Evolutionary conservation across 306 rosid species (phyloP).

Genomic region (Spatholobus suberectus): DNA sequence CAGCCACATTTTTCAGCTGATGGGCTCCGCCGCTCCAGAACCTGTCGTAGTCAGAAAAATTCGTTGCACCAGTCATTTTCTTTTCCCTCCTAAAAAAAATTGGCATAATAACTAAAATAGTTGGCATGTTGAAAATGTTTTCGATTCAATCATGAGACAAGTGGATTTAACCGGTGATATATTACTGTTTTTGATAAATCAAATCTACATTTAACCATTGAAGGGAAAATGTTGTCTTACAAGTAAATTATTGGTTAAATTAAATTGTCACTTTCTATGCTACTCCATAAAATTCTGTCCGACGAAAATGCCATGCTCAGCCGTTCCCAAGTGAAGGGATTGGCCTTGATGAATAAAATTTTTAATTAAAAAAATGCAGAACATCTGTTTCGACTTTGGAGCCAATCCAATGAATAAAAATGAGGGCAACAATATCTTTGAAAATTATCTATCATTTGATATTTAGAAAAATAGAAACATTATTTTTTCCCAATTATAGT

Average conservation of each 20-base stretch:
- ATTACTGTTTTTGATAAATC: background rate
- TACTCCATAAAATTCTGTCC: background rate
- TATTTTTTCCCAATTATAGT: background rate
- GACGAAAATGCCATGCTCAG: background rate
- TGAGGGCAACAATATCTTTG: no score
- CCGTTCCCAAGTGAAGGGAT: background rate
- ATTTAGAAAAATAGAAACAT: background rate
- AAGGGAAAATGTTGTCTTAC: background rate
- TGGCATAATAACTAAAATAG: background rate
- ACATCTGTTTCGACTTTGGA: background rate
- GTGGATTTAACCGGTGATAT: background rate
- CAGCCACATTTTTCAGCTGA: background rate
- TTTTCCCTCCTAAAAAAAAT: background rate
- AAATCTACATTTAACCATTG: background rate
- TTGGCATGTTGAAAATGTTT: background rate
- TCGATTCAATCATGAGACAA: background rate
- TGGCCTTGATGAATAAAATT: background rate
- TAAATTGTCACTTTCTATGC: conserved; percentile 2
- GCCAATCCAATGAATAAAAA: background rate
- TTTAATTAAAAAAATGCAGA: background rate
- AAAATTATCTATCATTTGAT: background rate
- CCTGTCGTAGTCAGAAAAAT: background rate
- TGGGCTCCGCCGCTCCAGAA: background rate
- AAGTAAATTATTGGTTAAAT: background rate
- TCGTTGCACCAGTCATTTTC: background rate